Percentiles rank a stretch among this genome's conserved stretches.
Conservation (phyloP, 352 stramenopile species). For the Globisporangium barbulae region DNA sequence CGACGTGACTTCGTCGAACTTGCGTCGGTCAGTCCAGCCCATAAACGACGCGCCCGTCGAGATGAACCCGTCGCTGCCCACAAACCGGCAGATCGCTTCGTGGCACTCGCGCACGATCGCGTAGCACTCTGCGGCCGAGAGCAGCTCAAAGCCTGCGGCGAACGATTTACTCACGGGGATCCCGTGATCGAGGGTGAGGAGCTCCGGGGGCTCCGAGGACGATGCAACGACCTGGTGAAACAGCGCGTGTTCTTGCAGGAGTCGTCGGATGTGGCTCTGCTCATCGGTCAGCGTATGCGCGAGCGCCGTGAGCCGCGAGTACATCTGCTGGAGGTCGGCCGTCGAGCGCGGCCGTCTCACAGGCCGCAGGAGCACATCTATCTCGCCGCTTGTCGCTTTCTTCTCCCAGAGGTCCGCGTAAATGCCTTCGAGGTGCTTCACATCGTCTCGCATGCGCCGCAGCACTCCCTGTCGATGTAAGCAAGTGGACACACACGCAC, state of each 20-base stretch:
- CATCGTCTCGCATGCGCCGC: conserved; percentile 48
- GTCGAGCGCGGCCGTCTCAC: conserved; percentile 7
- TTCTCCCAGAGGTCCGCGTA: conserved; percentile 31
- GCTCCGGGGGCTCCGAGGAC: neutral
- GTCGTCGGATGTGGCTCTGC: conserved; percentile 27
- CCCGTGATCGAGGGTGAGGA: conserved; percentile 14
- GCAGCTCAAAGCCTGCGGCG: conserved; percentile 17
- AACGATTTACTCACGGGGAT: conserved; percentile 40
- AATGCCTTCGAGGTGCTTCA: conserved; percentile 42
- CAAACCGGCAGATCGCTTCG: conserved; percentile 44
- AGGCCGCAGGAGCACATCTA: conserved; percentile 12
- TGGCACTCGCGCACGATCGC: conserved; percentile 58
- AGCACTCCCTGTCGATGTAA: conserved; percentile 21
- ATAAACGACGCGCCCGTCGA: conserved; percentile 45
- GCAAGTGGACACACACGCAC: neutral
- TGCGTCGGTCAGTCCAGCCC: conserved; percentile 54
- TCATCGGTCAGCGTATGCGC: conserved; percentile 40
- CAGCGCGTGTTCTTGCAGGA: conserved; percentile 30
- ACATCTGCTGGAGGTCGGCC: conserved; percentile 18
- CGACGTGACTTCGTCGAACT: conserved; percentile 25
- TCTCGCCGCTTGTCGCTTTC: conserved; percentile 16
- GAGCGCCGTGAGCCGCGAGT: conserved; percentile 33
- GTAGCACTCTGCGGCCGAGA: conserved; percentile 31
- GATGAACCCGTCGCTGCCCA: conserved; percentile 29
- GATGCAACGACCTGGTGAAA: conserved; percentile 27